Percentiles rank a stretch among this genome's conserved stretches.
Conservation (phyloP, 2,329 filamentous ascomycete species). For the Pseudogymnoascus sp. region DNA sequence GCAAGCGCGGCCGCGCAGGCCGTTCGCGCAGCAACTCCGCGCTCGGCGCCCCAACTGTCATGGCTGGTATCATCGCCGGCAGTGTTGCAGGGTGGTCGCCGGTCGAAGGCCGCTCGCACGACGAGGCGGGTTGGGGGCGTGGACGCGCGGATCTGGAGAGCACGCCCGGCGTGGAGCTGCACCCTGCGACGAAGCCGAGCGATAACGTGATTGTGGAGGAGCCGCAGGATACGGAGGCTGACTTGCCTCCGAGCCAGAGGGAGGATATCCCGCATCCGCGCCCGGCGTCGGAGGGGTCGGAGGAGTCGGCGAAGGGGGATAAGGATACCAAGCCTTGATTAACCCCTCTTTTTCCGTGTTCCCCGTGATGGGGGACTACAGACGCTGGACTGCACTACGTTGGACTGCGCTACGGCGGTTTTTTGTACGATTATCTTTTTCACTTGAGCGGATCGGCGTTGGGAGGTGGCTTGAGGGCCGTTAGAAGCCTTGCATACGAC, state of each 20-base stretch:
- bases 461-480: neutral
- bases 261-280: constrained; percentile 3
- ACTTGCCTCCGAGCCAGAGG: constrained; percentile 22
- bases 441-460: neutral
- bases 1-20: constrained; percentile 58
- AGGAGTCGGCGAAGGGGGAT: neutral
- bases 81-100: constrained; percentile 72
- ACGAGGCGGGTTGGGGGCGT: constrained; percentile 41
- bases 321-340: neutral
- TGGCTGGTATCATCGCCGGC: constrained; percentile 75
- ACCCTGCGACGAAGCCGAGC: constrained; percentile 39
- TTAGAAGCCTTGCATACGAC: neutral
- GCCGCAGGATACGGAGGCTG: constrained; percentile 21
- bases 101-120: constrained; percentile 52
- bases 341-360: no score
- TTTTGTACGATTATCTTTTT: neutral
- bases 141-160: constrained; percentile 31
- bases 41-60: constrained; percentile 65
- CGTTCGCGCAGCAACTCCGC: constrained; percentile 58
- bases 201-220: constrained; percentile 38
- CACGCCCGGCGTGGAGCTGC: constrained; percentile 36
- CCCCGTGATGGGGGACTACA: neutral
- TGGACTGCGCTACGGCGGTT: neutral
- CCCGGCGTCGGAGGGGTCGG: neutral
- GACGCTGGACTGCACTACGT: neutral